Percentiles rank a stretch among this genome's conserved stretches.
Conservation (phyloP, 2,329 filamentous ascomycete genomes). For the Fusarium sp. region DNA sequence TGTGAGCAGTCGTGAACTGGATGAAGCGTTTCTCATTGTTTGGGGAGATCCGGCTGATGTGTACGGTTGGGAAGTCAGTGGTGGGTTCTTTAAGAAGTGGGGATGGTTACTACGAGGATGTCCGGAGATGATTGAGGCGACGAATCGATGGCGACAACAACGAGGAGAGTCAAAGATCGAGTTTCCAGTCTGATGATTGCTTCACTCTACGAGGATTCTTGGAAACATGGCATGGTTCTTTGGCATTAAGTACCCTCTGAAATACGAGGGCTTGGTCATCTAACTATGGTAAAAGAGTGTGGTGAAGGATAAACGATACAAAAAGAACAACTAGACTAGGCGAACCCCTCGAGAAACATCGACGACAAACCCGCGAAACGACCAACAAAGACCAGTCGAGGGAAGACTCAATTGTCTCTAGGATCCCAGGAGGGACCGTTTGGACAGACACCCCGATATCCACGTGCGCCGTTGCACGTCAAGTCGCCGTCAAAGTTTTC, state of each 20-base stretch:
- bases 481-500: slow-evolving; percentile 24
- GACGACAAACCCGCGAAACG: background rate
- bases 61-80: slow-evolving; percentile 57
- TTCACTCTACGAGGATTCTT: background rate
- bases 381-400: background rate
- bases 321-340: background rate
- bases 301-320: background rate
- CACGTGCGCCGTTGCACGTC: slow-evolving; percentile 17
- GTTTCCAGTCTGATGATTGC: slow-evolving; percentile 13
- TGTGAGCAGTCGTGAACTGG: background rate
- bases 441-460: slow-evolving; percentile 21
- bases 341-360: background rate
- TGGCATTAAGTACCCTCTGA: background rate
- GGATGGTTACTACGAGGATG: slow-evolving; percentile 50
- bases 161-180: slow-evolving; percentile 32
- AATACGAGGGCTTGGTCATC: background rate
- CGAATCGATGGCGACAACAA: slow-evolving; percentile 49
- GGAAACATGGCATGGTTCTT: background rate
- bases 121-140: slow-evolving; percentile 48
- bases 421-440: background rate
- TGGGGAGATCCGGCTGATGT: slow-evolving; percentile 59
- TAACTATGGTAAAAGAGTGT: slow-evolving; percentile 9
- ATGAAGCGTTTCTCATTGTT: slow-evolving; percentile 50
- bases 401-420: background rate
- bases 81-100: slow-evolving; percentile 57